These are phyloP conservation scores for Citrullus amarus DNA, from an alignment of 306 rosid species.

Conservation along the genomic window DNA sequence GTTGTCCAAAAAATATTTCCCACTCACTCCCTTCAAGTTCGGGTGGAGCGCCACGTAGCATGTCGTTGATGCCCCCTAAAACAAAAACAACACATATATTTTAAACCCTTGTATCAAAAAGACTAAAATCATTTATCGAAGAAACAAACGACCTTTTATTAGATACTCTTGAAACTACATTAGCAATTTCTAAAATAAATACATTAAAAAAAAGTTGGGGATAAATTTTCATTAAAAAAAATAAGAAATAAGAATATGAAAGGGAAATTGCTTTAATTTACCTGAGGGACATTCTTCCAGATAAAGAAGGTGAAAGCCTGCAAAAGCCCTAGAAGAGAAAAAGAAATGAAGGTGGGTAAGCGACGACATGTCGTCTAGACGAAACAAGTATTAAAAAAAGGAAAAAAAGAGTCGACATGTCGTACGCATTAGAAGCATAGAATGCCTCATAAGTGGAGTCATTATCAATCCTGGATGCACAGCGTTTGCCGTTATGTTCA, in stretches of 20 bases:
- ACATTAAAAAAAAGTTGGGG: not conserved
- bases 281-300: slow-evolving; percentile 91
- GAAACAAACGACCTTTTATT: too few species aligned
- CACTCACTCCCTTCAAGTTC: slow-evolving; percentile 50
- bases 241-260: not conserved
- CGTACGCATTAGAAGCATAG: slow-evolving; percentile 62
- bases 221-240: not conserved
- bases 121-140: too few species aligned
- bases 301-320: slow-evolving; percentile 47
- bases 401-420: not conserved
- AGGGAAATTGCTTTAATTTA: slow-evolving; percentile 1
- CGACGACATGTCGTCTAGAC: not conserved
- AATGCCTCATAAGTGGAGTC: slow-evolving; percentile 95
- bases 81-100: not conserved
- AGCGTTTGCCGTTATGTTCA: slow-evolving; percentile 59
- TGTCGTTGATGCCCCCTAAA: slow-evolving; percentile 83
- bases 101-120: too few species aligned
- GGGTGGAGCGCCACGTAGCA: slow-evolving; percentile 80
- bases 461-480: slow-evolving; percentile 87
- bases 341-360: not conserved
- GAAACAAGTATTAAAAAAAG: not conserved
- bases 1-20: slow-evolving; percentile 67
- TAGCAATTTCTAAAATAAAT: too few species aligned
- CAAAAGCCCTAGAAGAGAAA: slow-evolving; percentile 29
- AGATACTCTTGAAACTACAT: too few species aligned